Base-by-base conservation (phyloP, 2,329 filamentous ascomycete species). In the Colletotrichum navitas region DNA sequence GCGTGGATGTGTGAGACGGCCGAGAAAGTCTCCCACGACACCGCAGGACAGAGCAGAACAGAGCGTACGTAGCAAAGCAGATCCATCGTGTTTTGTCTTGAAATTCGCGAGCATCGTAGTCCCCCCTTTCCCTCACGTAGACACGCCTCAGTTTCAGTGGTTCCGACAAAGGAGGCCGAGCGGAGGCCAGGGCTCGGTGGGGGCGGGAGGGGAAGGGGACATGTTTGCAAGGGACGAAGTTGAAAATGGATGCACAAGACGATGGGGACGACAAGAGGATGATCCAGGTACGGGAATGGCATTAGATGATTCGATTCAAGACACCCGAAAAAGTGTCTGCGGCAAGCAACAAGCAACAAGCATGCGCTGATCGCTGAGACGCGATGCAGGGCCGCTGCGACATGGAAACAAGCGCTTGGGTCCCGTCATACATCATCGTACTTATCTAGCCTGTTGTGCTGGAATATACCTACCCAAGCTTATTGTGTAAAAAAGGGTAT, bases 121-220 rank as follows among this genome's bases (percentile, higher is more conserved):
- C 59, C 52, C 52, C 59, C 21, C 1, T 21, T 21, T 63, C 54
- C 52, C 68, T 64, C 56, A 58, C 68, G 49, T 67, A 56, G 51
- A 47, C 62, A 26, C 68, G 65, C 68, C 59, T 71, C 65, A 54
- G 68, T 63, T 71, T 71, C 68, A 71, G 59, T 60, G 55, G 47
- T 24, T 21, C 41, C 32, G 51, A 26, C 45, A 32, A 29, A 47
- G 60, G 49, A 68, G 65, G 41, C 24, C 24, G 59, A 55, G 52
- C 52, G 52, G 59, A n/a, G 54, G 65, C 45, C 39, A 58, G 34
- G 43, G 45, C 21, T 34, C 10, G 52, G 65, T 68, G 68, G 68
- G 47, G 52, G 60, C 47, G 59, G 55, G 63, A 43, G 65, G 52
- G n/a, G 45, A 45, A 68, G 51, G 65, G 52, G 34, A n/a, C 16